Percentiles rank a stretch among this genome's conserved stretches.
Evolutionary conservation across 495 filamentous ascomycete genomes (phyloP).

Genomic region (Penicillium atrosanguineum): DNA sequence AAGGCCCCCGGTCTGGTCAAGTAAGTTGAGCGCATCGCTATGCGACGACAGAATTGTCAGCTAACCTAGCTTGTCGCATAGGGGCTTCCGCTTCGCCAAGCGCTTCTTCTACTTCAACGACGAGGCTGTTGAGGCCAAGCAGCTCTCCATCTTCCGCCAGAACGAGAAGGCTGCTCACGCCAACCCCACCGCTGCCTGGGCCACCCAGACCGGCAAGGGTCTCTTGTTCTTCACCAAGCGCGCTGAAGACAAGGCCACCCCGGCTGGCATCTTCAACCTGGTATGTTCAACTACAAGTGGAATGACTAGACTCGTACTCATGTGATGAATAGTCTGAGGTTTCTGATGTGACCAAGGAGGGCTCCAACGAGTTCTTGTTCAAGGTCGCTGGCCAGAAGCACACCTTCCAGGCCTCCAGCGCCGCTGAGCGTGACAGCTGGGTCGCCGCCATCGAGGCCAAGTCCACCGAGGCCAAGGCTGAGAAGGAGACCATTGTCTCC

Average conservation of each 20-base stretch:
- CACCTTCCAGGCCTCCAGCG: constrained; percentile 72
- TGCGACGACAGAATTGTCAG: background rate
- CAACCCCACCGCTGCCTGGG: constrained; percentile 81
- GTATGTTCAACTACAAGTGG: constrained; percentile 47
- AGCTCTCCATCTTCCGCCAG: constrained; percentile 71
- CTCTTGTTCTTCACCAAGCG: constrained; percentile 91
- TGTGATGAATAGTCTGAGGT: constrained; percentile 64
- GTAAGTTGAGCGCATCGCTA: constrained; percentile 53
- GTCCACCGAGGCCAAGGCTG: constrained; percentile 72
- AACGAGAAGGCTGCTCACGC: constrained; percentile 79
- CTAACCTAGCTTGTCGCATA: constrained; percentile 30
- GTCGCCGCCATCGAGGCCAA: constrained; percentile 72
- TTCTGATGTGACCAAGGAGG: constrained; percentile 71
- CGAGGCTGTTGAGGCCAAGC: constrained; percentile 72
- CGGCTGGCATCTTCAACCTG: constrained; percentile 79
- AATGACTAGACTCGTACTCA: constrained; percentile 3
- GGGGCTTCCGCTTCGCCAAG: constrained; percentile 66
- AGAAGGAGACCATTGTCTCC: constrained; percentile 62
- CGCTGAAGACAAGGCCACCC: constrained; percentile 72
- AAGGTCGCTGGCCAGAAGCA: constrained; percentile 84
- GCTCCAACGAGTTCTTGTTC: constrained; percentile 77
- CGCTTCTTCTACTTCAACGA: constrained; percentile 92
- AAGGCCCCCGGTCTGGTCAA: constrained; percentile 88
- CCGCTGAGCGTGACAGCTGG: constrained; percentile 88
- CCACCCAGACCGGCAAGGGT: constrained; percentile 90